phyloP scores from a whole-genome alignment of 2,329 filamentous ascomycete genomes.

The Annulohypoxylon truncatum region DNA sequence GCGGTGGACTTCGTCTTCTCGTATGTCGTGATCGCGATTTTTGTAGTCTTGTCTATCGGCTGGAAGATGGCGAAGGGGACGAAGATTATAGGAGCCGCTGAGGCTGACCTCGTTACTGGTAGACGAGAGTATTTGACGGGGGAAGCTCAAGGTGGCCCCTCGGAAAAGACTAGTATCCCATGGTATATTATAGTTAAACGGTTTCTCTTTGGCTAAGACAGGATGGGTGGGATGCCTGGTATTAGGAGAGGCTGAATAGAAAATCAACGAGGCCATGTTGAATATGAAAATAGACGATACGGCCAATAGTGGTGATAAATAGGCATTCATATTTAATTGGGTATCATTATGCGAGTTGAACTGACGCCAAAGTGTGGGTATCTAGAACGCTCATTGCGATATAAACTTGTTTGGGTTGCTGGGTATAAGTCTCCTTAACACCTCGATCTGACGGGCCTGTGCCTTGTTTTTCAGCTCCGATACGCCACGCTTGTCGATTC shows the following conservation, averaged over 20 bases:
- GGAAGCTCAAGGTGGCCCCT: conserved; percentile 2
- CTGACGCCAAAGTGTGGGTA: conserved; percentile 8
- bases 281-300: not conserved
- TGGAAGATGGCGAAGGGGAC: conserved; percentile 48
- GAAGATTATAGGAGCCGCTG: conserved; percentile 37
- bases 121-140: conserved; percentile 36
- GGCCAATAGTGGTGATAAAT: no score
- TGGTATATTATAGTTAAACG: conserved; percentile 40
- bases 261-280: not conserved
- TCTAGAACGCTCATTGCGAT: conserved; percentile 45
- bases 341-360: conserved; percentile 28
- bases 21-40: conserved; percentile 46
- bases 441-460: conserved; percentile 75
- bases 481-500: conserved; percentile 69
- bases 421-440: conserved; percentile 73
- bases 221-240: not conserved
- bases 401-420: conserved; percentile 67
- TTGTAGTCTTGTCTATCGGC: conserved; percentile 42
- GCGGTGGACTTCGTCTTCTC: conserved; percentile 47
- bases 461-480: conserved; percentile 72
- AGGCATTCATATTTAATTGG: conserved; percentile 1
- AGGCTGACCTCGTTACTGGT: conserved; percentile 45
- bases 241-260: not conserved
- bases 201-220: conserved; percentile 33
- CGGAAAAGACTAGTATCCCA: not conserved